These are phyloP conservation scores for Trichosporon asahii DNA, from an alignment of 1,284 basidiomycete genomes.

Conservation along the genomic window DNA sequence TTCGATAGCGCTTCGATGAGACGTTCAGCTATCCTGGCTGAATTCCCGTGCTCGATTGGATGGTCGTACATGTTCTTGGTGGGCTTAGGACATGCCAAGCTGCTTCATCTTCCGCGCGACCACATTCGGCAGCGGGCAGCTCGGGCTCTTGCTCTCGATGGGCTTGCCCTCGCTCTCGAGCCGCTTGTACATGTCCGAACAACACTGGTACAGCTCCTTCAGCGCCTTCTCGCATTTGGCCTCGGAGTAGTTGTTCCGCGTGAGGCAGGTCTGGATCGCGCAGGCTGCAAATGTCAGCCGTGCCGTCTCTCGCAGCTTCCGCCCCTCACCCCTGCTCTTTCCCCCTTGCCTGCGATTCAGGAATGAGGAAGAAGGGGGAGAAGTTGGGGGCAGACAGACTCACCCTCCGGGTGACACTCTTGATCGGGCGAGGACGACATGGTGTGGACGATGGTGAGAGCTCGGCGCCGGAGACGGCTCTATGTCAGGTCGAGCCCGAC, in stretches of 20 bases:
- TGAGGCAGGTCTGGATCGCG: slow-evolving; percentile 47
- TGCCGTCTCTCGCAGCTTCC: not conserved
- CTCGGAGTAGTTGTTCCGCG: slow-evolving; percentile 40
- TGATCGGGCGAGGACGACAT: not conserved
- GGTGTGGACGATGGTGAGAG: not conserved
- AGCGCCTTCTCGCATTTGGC: slow-evolving; percentile 37
- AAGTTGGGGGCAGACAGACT: not conserved
- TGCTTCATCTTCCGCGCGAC: slow-evolving; percentile 41
- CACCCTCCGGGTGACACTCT: slow-evolving; percentile 1
- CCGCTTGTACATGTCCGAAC: slow-evolving; percentile 39
- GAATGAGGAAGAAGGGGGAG: not conserved
- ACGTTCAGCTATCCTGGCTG: too few species aligned
- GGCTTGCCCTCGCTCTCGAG: slow-evolving; percentile 29
- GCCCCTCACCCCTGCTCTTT: too few species aligned
- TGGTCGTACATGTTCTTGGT: too few species aligned
- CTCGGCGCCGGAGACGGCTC: not conserved
- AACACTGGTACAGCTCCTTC: slow-evolving; percentile 41
- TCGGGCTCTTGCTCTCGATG: slow-evolving; percentile 26
- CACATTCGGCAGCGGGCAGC: slow-evolving; percentile 38
- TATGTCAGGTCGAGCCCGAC: not conserved
- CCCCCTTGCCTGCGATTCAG: not conserved
- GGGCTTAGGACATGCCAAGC: slow-evolving; percentile 16
- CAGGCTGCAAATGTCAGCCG: slow-evolving; percentile 33
- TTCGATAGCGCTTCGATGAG: too few species aligned
- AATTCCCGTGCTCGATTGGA: too few species aligned